These are phyloP conservation scores for Paecilomyces formosus DNA, from an alignment of 2,329 filamentous ascomycete species.

Conservation along the genomic window DNA sequence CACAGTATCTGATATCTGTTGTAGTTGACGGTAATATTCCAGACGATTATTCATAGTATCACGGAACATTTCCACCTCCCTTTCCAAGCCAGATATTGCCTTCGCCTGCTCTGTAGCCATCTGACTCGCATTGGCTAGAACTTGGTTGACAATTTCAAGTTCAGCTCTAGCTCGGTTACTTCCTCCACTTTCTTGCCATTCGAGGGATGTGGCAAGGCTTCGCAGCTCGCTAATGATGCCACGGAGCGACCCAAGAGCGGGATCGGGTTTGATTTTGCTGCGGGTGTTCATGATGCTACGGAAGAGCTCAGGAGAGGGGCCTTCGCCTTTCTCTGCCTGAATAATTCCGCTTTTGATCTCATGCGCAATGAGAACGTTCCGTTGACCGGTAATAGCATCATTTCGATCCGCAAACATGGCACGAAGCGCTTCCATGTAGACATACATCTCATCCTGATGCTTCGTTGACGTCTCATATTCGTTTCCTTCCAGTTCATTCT, in stretches of 20 bases:
- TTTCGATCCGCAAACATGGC: constrained; percentile 72
- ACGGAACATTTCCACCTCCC: constrained; percentile 68
- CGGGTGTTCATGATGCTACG: constrained; percentile 41
- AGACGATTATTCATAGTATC: constrained; percentile 75
- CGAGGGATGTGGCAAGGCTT: constrained; percentile 51
- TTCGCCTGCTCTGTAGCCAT: constrained; percentile 48
- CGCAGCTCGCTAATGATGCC: constrained; percentile 64
- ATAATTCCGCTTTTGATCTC: constrained; percentile 59
- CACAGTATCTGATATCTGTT: constrained; percentile 84
- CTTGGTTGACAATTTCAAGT: constrained; percentile 53
- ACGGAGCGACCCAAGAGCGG: constrained; percentile 58
- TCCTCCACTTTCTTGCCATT: constrained; percentile 49
- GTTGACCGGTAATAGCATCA: constrained; percentile 66
- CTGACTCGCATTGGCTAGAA: constrained; percentile 54
- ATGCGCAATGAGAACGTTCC: constrained; percentile 66
- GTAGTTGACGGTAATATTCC: constrained; percentile 85
- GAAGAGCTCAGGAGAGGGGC: constrained; percentile 63
- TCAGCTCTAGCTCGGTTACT: constrained; percentile 55
- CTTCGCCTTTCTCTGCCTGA: constrained; percentile 55
- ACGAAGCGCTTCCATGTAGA: constrained; percentile 72
- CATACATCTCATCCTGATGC: constrained; percentile 80
- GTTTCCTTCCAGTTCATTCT: constrained; percentile 72
- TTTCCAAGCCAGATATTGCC: constrained; percentile 42
- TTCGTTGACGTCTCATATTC: constrained; percentile 85
- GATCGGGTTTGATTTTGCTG: constrained; percentile 36